Base-by-base conservation (phyloP, 2,329 filamentous ascomycete genomes). In the Fusarium sarcochroum region DNA sequence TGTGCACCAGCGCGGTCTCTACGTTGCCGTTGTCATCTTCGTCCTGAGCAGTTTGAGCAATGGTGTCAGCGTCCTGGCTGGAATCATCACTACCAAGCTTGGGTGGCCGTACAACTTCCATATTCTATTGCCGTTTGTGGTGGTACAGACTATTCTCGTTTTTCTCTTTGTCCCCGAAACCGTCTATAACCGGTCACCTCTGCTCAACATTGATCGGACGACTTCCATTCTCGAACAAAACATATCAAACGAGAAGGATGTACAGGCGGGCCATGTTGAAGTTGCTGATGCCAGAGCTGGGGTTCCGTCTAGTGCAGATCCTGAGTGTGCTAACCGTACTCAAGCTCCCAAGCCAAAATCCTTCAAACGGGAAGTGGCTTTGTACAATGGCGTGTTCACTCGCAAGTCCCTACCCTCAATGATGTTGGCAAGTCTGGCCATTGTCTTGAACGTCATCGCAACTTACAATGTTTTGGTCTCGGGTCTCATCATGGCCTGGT, bases 1-100 rank as follows among this genome's bases (percentile, higher is more conserved):
- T 41, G 60, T 64, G 8, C 60, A 64, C 35, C 18, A 64, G 35
- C 55, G 60, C 14, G 60, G 60, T 8, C 32, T 55, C 32, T 55
- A 50, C 17, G 49, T 59, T 8, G 55, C 55, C 8, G 15, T 63
- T 13, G 47, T 57, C 10, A 30, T 58, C 4, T 63, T 63, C 30
- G 25, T 63, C 14, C 41, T 63, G 23, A 45, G 54, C 18, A 46
- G 35, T n/a, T 25, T 63, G 9, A 58, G 47, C 42, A 61, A 60
- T 25, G 41, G 57, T 6, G 47, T 60, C 5, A 42, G 40, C 41
- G 44, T 64, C n/a, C 23, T 64, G 2, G 57, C 56, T 4, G 57
- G 61, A 8, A 30, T 62, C 21, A 62, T 62, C 35, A 58, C 53
- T 11, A 57, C 52, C 4, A 48, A 48, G 7, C 58, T 62, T 17